These are phyloP conservation scores for Penicillium sp. DNA, from an alignment of 2,329 filamentous ascomycete species.

Conservation along the genomic window DNA sequence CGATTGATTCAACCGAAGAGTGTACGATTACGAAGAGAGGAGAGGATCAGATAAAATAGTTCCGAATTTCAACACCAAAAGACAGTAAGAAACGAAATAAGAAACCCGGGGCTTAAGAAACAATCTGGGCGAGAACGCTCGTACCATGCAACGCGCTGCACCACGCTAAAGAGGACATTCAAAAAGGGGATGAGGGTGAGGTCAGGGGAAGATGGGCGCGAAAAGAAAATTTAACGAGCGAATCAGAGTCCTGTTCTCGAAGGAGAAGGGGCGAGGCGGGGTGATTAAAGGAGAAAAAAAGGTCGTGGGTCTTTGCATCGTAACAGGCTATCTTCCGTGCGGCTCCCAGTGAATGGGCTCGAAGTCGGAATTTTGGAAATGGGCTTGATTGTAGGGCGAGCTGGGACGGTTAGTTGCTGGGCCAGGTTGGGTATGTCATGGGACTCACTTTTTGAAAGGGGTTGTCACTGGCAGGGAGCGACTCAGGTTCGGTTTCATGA, in stretches of 20 bases:
- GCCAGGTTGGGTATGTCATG: neutral
- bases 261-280: neutral
- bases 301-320: slow-evolving; percentile 20
- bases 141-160: slow-evolving; percentile 24
- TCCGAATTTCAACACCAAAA: too few species aligned
- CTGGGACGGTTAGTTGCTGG: slow-evolving; percentile 22
- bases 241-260: neutral
- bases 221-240: neutral
- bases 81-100: too few species aligned
- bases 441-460: slow-evolving; percentile 45
- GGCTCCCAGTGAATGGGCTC: slow-evolving; percentile 49
- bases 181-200: neutral
- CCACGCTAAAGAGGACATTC: slow-evolving; percentile 26
- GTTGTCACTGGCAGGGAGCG: slow-evolving; percentile 43
- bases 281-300: neutral
- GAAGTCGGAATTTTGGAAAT: slow-evolving; percentile 50
- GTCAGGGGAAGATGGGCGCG: neutral
- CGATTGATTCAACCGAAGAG: too few species aligned
- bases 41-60: too few species aligned
- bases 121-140: slow-evolving; percentile 18
- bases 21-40: neutral
- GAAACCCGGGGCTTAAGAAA: slow-evolving; percentile 5
- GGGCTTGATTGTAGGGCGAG: slow-evolving; percentile 48
- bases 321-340: slow-evolving; percentile 25
- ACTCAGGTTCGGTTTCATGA: slow-evolving; percentile 43